Conservation (phyloP, 768 basidiomycete genomes). For the Collybia sordida region DNA sequence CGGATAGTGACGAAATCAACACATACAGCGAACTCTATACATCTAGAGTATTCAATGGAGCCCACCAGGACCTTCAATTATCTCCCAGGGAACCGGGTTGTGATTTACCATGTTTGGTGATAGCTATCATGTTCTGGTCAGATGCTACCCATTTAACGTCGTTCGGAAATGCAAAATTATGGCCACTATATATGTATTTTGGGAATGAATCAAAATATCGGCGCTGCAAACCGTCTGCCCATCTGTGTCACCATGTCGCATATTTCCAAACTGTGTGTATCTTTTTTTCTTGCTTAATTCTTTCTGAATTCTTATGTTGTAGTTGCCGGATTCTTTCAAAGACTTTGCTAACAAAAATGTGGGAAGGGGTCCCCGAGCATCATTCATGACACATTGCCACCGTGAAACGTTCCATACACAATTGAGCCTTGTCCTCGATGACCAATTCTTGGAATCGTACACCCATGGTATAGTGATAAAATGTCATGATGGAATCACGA, state of each 20-base stretch:
- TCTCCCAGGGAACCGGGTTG: constrained; percentile 7
- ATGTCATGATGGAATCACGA: constrained; percentile 1
- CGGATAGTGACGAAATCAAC: background rate
- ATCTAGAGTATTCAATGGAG: constrained; percentile 11
- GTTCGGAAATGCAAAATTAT: constrained; percentile 23
- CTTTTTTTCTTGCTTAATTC: background rate
- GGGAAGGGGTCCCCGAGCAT: background rate
- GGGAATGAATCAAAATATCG: constrained; percentile 24
- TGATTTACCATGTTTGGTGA: constrained; percentile 10
- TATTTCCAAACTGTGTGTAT: constrained; percentile 5
- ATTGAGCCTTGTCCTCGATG: background rate
- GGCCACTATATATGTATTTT: constrained; percentile 21
- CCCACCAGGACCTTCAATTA: constrained; percentile 4
- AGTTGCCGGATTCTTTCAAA: constrained; percentile 18
- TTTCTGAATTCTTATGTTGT: background rate
- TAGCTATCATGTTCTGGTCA: constrained; percentile 24
- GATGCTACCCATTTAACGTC: constrained; percentile 26
- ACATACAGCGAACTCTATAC: constrained; percentile 17
- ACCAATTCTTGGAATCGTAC: constrained; percentile 17
- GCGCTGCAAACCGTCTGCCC: constrained; percentile 6
- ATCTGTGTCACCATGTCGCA: constrained; percentile 7
- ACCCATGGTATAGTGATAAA: constrained; percentile 12
- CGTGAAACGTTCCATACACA: constrained; percentile 1
- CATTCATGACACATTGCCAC: constrained; percentile 2
- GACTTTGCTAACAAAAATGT: constrained; percentile 9